phyloP scores from a whole-genome alignment of 176 grass and related monocot genomes.

The Phyllostachys edulis region DNA sequence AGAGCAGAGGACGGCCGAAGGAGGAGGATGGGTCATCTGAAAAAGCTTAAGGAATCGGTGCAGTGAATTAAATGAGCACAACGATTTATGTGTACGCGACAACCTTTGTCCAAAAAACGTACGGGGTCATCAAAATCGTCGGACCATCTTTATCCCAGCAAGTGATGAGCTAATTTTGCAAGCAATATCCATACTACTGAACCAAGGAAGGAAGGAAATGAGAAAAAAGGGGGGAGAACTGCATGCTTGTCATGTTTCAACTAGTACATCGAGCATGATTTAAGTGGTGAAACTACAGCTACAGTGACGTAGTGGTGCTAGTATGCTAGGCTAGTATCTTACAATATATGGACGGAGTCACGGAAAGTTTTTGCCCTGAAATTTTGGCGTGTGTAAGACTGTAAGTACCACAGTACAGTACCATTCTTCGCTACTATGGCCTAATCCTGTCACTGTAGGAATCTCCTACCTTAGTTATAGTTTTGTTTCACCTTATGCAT shows the following conservation, averaged over 20 bases:
- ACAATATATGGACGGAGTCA: background rate
- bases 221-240: background rate
- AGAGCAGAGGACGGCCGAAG: background rate
- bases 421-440: background rate
- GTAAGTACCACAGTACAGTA: background rate
- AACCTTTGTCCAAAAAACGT: too few relatives aligned
- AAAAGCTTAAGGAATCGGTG: background rate
- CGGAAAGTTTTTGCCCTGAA: background rate
- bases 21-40: background rate
- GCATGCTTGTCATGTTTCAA: background rate
- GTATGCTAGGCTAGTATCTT: background rate
- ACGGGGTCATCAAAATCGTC: too few relatives aligned
- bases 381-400: background rate
- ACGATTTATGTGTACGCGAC: too few relatives aligned
- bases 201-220: background rate
- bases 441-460: too few relatives aligned
- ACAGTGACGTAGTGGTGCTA: background rate
- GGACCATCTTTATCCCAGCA: too few relatives aligned
- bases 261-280: background rate
- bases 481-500: too few relatives aligned
- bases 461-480: background rate
- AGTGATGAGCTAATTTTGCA: background rate
- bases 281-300: background rate
- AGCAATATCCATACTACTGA: background rate
- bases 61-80: too few relatives aligned